Percentiles rank a stretch among this genome's conserved stretches.
Evolutionary conservation across 2,329 filamentous ascomycete species (phyloP).

Genomic region (Knufia petricola): DNA sequence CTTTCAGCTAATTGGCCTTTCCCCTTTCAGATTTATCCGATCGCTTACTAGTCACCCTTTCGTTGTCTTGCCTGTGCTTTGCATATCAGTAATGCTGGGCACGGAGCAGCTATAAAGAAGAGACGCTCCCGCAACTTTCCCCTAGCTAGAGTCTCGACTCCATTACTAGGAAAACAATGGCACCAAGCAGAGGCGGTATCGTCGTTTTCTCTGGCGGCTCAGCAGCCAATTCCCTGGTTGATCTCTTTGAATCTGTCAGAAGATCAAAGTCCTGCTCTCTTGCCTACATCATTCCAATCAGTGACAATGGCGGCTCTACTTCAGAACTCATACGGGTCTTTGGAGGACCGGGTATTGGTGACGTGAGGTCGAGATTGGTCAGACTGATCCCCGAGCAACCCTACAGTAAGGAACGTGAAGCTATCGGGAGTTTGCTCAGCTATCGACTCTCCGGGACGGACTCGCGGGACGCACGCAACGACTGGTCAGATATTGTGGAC

Average conservation of each 20-base stretch:
- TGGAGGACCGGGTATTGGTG: conserved; percentile 78
- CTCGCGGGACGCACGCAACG: conserved; percentile 49
- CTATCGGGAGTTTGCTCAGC: conserved; percentile 79
- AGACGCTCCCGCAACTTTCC: no score
- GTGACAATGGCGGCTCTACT: conserved; percentile 89
- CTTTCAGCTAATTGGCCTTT: no score
- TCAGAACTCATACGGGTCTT: conserved; percentile 91
- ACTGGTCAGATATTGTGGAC: conserved; percentile 87
- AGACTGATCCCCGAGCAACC: conserved; percentile 67
- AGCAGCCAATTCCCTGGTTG: conserved; percentile 87
- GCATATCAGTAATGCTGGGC: background rate
- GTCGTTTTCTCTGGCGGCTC: conserved; percentile 76
- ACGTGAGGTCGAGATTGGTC: conserved; percentile 73
- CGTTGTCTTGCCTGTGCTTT: no score
- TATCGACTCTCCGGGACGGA: conserved; percentile 62
- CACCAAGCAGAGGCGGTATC: conserved; percentile 10
- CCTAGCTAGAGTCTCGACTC: background rate
- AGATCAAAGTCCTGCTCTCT: conserved; percentile 57
- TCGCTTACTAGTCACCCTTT: no score
- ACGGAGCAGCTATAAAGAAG: background rate
- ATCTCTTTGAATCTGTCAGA: conserved; percentile 65
- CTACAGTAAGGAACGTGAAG: conserved; percentile 55
- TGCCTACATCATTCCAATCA: conserved; percentile 87
- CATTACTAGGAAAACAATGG: background rate
- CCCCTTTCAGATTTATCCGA: no score